These are phyloP conservation scores for Gastrodia elata DNA, from an alignment of 106 monocot species.

Conservation along the genomic window DNA sequence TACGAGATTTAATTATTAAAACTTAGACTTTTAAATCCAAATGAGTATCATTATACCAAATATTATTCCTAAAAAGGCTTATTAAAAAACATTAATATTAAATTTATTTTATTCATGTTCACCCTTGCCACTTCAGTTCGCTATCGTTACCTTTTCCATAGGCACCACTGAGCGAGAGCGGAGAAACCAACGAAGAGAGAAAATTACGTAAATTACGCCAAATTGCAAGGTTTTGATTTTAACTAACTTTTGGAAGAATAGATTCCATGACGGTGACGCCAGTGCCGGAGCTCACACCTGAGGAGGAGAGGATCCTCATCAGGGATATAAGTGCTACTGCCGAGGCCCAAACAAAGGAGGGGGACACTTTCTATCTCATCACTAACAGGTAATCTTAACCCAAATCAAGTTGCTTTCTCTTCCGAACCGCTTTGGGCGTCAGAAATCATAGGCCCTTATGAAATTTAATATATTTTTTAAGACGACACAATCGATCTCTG, in stretches of 20 bases:
- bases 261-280: slow-evolving; percentile 4
- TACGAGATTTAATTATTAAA: no score
- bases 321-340: slow-evolving; percentile 73
- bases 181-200: not conserved
- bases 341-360: slow-evolving; percentile 71
- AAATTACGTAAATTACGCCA: not conserved
- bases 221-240: not conserved
- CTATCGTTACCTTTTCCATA: no score
- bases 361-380: slow-evolving; percentile 88
- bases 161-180: not conserved
- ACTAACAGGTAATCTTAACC: slow-evolving; percentile 50
- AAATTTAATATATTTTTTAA: not conserved
- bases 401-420: not conserved
- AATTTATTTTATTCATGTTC: no score
- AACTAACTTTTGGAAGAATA: not conserved
- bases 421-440: not conserved
- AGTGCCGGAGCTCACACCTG: slow-evolving; percentile 41
- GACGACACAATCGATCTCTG: not conserved
- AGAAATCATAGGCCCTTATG: not conserved
- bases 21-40: no score
- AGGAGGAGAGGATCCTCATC: slow-evolving; percentile 74
- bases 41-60: no score
- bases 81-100: no score
- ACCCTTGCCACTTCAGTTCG: no score
- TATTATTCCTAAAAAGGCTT: no score